Base-by-base conservation (phyloP, 2,329 filamentous ascomycete genomes). In the Beauveria sp. region DNA sequence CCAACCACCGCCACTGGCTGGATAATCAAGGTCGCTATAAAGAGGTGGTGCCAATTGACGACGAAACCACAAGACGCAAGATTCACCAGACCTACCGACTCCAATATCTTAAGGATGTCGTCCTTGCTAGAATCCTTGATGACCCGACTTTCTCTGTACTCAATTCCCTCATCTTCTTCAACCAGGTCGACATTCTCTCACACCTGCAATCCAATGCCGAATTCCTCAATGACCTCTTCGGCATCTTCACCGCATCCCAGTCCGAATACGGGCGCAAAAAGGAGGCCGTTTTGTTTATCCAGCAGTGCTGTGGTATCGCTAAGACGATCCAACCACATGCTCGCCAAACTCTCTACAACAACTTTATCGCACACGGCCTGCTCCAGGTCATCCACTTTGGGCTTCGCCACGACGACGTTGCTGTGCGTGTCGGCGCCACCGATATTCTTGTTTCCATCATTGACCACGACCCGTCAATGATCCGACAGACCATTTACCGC, bases 61-160 rank as follows among this genome's bases (percentile, higher is more conserved):
- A 97, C 68, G 82, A 87, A 6, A 77, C 83, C 57, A 90, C 97
- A 65, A 86, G 88, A 67, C 87, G 85, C 68, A 98, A 98, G 78
- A 98, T 99, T 45, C 93, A 97, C 71, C 91, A 93, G 73, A 98
- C 95, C 1, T 97, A 97, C 77, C 90, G 95, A 45, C 78, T 99
- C 40, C 93, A 96, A 71, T 99, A 99, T 72, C 82, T 99, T 60
- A 99, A 98, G 74, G 95, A 99, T 70, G 95, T 99, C n/a, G 93
- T 98, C 1, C 83, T 99, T 49, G 95, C 95, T 34, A 86, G 95
- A 65, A 98, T 99, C 65, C 82, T 99, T 64, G 95, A 99, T 75
- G 95, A 99, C 73, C 93, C 93, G 55, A 99, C 95, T 22, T 99
- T 98, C 74, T 96, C 91, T 26, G 93, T 98, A 28, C 86, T 99